phyloP scores from a whole-genome alignment of 1,284 basidiomycete species.

The Hortiboletus rubellus region DNA sequence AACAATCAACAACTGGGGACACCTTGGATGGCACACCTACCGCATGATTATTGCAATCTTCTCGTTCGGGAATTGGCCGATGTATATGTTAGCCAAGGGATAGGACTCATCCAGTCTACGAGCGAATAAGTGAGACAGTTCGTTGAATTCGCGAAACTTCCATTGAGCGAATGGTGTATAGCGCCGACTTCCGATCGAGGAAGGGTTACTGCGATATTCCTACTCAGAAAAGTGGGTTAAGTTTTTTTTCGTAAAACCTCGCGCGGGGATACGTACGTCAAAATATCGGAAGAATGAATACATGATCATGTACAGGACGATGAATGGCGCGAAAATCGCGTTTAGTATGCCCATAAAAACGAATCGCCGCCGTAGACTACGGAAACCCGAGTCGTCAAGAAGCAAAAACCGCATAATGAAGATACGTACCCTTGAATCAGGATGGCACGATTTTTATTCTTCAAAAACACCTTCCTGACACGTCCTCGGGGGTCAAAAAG shows the following conservation, averaged over 20 bases:
- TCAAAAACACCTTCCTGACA: constrained; percentile 89
- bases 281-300: constrained; percentile 99
- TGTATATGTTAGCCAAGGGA: constrained; percentile 89
- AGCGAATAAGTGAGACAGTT: constrained; percentile 91
- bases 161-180: constrained; percentile 96
- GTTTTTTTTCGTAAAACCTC: neutral
- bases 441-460: constrained; percentile 73
- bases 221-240: constrained; percentile 34
- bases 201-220: constrained; percentile 99
- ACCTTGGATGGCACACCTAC: constrained; percentile 43
- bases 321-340: constrained; percentile 94
- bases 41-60: constrained; percentile 87
- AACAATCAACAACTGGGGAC: neutral
- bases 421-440: constrained; percentile 80
- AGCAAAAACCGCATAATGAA: neutral
- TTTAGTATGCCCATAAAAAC: constrained; percentile 97
- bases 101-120: constrained; percentile 87
- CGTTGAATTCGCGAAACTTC: constrained; percentile 99
- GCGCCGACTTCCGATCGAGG: constrained; percentile 86
- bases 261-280: constrained; percentile 58
- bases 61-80: constrained; percentile 97
- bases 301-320: constrained; percentile 94
- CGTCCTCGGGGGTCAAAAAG: constrained; percentile 86
- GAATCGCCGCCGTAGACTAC: constrained; percentile 80
- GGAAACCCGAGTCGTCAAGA: neutral